Evolutionary conservation across 805 yeast genomes (phyloP).

Genomic region (Tetrapisispora pingtungensis): DNA sequence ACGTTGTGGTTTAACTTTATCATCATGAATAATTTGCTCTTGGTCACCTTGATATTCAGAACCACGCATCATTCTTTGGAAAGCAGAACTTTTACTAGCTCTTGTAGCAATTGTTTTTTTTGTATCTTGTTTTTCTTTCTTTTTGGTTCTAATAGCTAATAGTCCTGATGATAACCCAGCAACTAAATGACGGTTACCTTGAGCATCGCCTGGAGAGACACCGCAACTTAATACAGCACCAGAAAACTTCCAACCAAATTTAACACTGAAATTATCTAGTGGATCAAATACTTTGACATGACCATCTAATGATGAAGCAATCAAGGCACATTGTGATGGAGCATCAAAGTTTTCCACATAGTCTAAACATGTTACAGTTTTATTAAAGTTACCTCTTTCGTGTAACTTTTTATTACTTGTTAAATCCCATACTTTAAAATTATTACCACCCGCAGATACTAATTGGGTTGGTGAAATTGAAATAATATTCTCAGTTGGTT

Average conservation of each 20-base stretch:
- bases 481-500: constrained; percentile 79
- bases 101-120: constrained; percentile 4
- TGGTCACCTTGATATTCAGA: constrained; percentile 84
- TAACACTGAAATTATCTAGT: constrained; percentile 69
- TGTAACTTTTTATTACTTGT: constrained; percentile 57
- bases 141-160: constrained; percentile 78
- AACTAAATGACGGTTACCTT: constrained; percentile 63
- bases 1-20: constrained; percentile 44
- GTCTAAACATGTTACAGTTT: constrained; percentile 75
- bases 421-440: constrained; percentile 85
- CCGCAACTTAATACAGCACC: constrained; percentile 87
- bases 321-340: constrained; percentile 38
- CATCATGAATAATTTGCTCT: constrained; percentile 62
- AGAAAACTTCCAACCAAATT: constrained; percentile 96
- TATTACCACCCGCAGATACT: constrained; percentile 73
- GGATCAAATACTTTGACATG: constrained; percentile 93
- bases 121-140: constrained; percentile 41
- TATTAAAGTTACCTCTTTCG: constrained; percentile 79
- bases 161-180: constrained; percentile 88
- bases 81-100: constrained; percentile 40
- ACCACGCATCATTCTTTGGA: constrained; percentile 79
- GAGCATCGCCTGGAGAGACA: constrained; percentile 55
- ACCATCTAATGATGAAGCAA: constrained; percentile 94
- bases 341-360: constrained; percentile 25
- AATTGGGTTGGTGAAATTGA: constrained; percentile 64